Conservation (phyloP, 2,329 filamentous ascomycete genomes). For the Fusarium sp. region DNA sequence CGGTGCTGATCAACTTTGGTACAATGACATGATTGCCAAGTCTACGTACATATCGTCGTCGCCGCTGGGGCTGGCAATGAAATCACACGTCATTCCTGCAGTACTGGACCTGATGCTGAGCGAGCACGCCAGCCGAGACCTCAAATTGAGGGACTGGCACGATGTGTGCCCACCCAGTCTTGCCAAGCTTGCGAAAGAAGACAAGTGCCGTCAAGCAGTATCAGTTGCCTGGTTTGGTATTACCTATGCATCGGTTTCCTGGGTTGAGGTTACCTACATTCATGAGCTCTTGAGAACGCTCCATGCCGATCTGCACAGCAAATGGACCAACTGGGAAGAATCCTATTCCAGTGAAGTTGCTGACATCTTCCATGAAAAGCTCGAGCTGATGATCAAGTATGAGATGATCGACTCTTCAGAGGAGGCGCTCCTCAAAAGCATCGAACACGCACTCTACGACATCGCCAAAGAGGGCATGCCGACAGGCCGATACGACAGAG, state of each 20-base stretch:
- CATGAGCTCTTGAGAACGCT: background rate
- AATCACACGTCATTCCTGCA: constrained; percentile 4
- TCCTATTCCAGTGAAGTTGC: constrained; percentile 5
- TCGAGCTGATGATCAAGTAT: constrained; percentile 20
- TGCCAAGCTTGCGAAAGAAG: background rate
- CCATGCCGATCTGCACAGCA: constrained; percentile 1
- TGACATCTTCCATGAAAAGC: constrained; percentile 17
- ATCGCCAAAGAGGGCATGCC: background rate
- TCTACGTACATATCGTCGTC: background rate
- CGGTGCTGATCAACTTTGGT: too few relatives aligned
- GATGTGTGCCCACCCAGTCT: background rate
- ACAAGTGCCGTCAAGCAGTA: too few relatives aligned
- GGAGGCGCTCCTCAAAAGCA: background rate
- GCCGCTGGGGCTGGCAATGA: background rate
- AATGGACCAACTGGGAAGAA: background rate
- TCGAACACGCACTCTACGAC: background rate
- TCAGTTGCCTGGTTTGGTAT: too few relatives aligned
- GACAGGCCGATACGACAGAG: background rate
- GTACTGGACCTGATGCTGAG: constrained; percentile 16
- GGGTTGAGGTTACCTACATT: background rate
- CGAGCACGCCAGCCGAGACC: background rate
- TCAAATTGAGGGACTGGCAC: background rate
- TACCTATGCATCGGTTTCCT: too few relatives aligned
- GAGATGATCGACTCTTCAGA: constrained; percentile 8
- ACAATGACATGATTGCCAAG: too few relatives aligned